Conservation (phyloP, 805 yeast species). For the Yarrowia bubula region DNA sequence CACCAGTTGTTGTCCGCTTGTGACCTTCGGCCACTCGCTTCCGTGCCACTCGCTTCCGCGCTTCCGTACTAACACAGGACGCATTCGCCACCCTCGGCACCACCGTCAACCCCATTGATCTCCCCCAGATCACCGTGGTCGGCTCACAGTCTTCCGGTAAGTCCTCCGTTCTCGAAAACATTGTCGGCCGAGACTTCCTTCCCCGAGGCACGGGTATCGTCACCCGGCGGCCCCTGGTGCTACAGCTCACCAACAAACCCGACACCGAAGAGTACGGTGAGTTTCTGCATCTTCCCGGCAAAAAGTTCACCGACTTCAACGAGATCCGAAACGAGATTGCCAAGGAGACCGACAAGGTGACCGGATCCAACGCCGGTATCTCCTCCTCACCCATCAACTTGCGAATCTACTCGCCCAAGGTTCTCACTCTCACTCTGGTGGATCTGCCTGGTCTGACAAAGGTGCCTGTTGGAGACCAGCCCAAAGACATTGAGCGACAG, state of each 20-base stretch:
- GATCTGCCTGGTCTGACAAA: slow-evolving; percentile 97
- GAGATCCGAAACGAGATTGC: slow-evolving; percentile 89
- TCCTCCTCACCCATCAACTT: slow-evolving; percentile 90
- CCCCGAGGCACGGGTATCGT: slow-evolving; percentile 92
- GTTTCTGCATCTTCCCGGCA: slow-evolving; percentile 86
- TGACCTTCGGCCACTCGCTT: no score
- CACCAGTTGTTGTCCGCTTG: no score
- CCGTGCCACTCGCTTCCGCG: no score
- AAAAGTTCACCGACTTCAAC: slow-evolving; percentile 81
- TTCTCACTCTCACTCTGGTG: slow-evolving; percentile 87
- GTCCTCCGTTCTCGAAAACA: slow-evolving; percentile 84
- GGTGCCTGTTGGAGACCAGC: slow-evolving; percentile 99
- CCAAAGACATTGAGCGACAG: slow-evolving; percentile 92
- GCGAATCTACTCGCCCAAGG: slow-evolving; percentile 92
- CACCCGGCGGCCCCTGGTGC: slow-evolving; percentile 78
- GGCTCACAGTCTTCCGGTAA: slow-evolving; percentile 91
- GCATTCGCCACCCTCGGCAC: slow-evolving; percentile 93
- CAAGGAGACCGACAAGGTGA: slow-evolving; percentile 80
- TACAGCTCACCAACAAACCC: slow-evolving; percentile 66
- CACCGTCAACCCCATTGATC: slow-evolving; percentile 80
- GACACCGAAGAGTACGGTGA: slow-evolving; percentile 84
- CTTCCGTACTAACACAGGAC: slow-evolving; percentile 52
- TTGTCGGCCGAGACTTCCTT: slow-evolving; percentile 85
- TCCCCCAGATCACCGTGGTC: slow-evolving; percentile 86
- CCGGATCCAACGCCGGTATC: slow-evolving; percentile 74